Evolutionary conservation across 1,139 yeast species (phyloP).

Genomic region (Blastobotrys arbuscula): DNA sequence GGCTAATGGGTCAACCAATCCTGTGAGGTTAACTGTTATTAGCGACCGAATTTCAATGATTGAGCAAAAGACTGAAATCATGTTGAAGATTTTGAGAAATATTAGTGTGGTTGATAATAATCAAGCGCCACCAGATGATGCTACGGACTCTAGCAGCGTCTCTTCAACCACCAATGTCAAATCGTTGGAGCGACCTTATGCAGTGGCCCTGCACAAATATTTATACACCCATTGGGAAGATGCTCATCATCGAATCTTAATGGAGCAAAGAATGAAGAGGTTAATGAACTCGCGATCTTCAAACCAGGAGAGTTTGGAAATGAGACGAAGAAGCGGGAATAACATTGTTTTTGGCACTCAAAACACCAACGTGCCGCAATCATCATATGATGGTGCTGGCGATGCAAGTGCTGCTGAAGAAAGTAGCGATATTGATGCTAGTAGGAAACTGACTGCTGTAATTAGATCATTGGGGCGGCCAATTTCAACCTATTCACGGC

Average conservation of each 20-base stretch:
- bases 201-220: constrained; percentile 49
- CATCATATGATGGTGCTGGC: neutral
- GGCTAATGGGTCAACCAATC: constrained; percentile 66
- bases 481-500: constrained; percentile 9
- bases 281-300: constrained; percentile 5
- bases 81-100: constrained; percentile 9
- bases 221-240: constrained; percentile 56
- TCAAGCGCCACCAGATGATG: neutral
- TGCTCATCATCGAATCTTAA: constrained; percentile 34
- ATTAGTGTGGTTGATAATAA: constrained; percentile 2
- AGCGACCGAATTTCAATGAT: constrained; percentile 32
- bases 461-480: constrained; percentile 28
- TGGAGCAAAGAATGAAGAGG: constrained; percentile 26
- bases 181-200: constrained; percentile 15
- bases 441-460: constrained; percentile 21
- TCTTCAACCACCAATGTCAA: constrained; percentile 1
- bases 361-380: neutral
- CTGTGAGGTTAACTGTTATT: constrained; percentile 45
- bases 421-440: constrained; percentile 18
- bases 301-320: neutral
- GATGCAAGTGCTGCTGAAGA: neutral
- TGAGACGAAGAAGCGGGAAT: neutral
- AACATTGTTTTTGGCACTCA: neutral
- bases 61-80: constrained; percentile 23
- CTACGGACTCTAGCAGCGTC: neutral